Evolutionary conservation across 2,329 filamentous ascomycete genomes (phyloP), one percentile per base, ranked within the genome.

Genomic region (Ceratocystis destructans): DNA sequence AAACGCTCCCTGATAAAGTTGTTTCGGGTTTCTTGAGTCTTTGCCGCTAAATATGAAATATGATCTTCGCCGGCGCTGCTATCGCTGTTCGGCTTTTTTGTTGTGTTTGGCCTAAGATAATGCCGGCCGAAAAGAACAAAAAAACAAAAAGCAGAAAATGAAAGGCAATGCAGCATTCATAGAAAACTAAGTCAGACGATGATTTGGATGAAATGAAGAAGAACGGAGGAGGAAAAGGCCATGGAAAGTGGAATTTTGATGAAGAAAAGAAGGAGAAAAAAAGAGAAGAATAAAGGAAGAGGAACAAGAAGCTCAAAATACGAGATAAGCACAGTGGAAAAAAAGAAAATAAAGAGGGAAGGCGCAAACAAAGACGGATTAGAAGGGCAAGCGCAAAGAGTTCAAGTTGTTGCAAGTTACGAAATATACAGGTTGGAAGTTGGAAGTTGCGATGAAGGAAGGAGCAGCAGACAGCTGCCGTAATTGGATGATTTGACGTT

Each of bases 361-460:
- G 31, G 22, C n/a, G 45, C n/a, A 48, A 41, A 28, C 31, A 50
- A 48, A 48, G 44, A 45, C 15, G 48, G 20, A 25, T 50, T 17
- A 48, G 44, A 44, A 17, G 20, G 48, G 61, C 41, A 48, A 62
- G 46, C 46, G 61, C 41, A 45, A 8, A 15, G 46, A 28, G 44
- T 22, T 41, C 3, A 20, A 46, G 17, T 20, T 15, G 22, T 28
- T 28, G 22, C 8, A 64, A 33, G 44, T 20, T 15, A 41, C 12
- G 17, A 61, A 61, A 25, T 25, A 33, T 17, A 28, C 22, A 28
- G 31, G 28, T 12, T n/a, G 28, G 2, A 59, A 59, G 55, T n/a
- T 59, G 55, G 15, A 59, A 59, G 55, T 59, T 37, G 55, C 55
- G 55, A 59, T 59, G 28, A 59, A 59, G 55, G 55, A 31, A 59